Conservation (phyloP, 1,284 basidiomycete genomes). For the Sanguinoderma infundibulare region DNA sequence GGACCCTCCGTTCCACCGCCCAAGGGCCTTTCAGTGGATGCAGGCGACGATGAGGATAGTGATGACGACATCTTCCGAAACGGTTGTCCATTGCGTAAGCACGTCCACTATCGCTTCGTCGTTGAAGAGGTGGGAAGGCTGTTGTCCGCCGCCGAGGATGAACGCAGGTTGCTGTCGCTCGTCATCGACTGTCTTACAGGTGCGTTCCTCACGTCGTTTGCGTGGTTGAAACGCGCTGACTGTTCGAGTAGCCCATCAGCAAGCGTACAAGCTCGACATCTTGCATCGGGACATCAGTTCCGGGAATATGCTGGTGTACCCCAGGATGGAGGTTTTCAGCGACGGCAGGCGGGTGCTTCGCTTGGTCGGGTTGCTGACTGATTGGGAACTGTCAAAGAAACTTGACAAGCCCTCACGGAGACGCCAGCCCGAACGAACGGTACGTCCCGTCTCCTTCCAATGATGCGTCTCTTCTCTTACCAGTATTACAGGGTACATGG, state of each 20-base stretch:
- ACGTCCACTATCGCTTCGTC: slow-evolving; percentile 6
- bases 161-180: too few relatives aligned
- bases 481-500: slow-evolving; percentile 1
- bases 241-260: too few relatives aligned
- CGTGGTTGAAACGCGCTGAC: too few relatives aligned
- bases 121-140: slow-evolving; percentile 9
- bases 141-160: too few relatives aligned
- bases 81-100: not conserved
- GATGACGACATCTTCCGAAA: too few relatives aligned
- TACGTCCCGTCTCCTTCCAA: not conserved
- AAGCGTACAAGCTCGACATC: not conserved
- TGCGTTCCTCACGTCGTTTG: too few relatives aligned
- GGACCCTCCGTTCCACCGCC: not conserved
- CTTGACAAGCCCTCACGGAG: not conserved
- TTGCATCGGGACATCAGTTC: not conserved
- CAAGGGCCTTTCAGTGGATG: too few relatives aligned
- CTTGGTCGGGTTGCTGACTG: not conserved
- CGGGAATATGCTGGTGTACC: not conserved
- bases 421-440: slow-evolving; percentile 5
- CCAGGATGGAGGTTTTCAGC: not conserved
- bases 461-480: not conserved
- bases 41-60: too few relatives aligned
- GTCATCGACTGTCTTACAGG: too few relatives aligned
- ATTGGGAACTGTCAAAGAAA: slow-evolving; percentile 6
- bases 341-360: not conserved